Percentiles rank a stretch among this genome's conserved stretches.
These are phyloP conservation scores for Dovyalis caffra DNA, from an alignment of 345 rosid genomes.

Conservation along the genomic window DNA sequence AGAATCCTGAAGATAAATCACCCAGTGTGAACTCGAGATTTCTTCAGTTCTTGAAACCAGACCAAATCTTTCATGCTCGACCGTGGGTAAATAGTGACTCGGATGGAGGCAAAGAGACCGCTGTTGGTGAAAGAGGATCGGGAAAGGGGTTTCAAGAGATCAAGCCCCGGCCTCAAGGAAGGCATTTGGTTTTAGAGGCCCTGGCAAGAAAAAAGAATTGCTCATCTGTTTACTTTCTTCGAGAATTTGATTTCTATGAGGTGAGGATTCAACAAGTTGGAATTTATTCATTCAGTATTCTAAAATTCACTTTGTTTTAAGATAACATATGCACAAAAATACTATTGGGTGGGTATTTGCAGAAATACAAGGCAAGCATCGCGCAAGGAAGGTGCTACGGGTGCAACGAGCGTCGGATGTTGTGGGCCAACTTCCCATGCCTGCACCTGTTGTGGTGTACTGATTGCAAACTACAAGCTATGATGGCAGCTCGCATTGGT, in stretches of 20 bases:
- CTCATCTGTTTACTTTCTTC: constrained; percentile 56
- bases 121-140: constrained; percentile 7
- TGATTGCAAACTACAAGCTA: constrained; percentile 45
- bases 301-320: too few relatives aligned
- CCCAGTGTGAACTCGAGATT: constrained; percentile 2
- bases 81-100: constrained; percentile 4
- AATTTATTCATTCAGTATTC: not conserved
- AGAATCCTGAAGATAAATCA: constrained; percentile 13
- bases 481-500: constrained; percentile 22
- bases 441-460: constrained; percentile 71
- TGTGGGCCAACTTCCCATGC: constrained; percentile 74
- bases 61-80: constrained; percentile 18
- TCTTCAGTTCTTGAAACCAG: constrained; percentile 32
- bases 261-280: constrained; percentile 36
- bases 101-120: constrained; percentile 6
- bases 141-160: constrained; percentile 6
- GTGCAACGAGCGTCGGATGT: constrained; percentile 46
- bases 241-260: constrained; percentile 64
- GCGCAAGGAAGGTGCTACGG: constrained; percentile 53
- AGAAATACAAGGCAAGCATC: constrained; percentile 13
- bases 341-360: not conserved
- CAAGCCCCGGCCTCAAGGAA: too few relatives aligned
- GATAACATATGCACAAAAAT: too few relatives aligned
- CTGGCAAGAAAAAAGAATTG: too few relatives aligned
- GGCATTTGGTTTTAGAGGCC: too few relatives aligned